A percentile compares a stretch with the other conserved stretches of the same genome.
phyloP scores from a whole-genome alignment of 129 eudicot genomes.

The Rutidosis leptorrhynchoides region DNA sequence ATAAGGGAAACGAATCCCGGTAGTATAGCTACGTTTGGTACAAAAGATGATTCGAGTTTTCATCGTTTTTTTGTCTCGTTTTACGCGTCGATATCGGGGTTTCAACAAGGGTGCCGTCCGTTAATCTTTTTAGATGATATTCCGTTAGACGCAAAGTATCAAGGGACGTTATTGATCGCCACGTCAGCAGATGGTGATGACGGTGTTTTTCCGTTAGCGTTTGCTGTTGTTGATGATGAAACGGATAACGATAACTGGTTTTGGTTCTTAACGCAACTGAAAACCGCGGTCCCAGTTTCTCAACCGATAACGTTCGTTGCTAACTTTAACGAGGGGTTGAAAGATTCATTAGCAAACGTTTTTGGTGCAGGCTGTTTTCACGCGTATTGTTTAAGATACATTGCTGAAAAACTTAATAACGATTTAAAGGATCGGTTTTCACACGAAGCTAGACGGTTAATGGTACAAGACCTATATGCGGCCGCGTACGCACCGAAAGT shows the following conservation, averaged over 20 bases:
- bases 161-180: slow-evolving; percentile 71
- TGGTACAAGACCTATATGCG: slow-evolving; percentile 78
- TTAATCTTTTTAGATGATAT: slow-evolving; percentile 75
- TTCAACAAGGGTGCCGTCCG: slow-evolving; percentile 76
- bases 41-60: slow-evolving; percentile 84
- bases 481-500: slow-evolving; percentile 72
- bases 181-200: slow-evolving; percentile 81
- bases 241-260: slow-evolving; percentile 78
- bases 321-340: slow-evolving; percentile 62
- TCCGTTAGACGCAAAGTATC: slow-evolving; percentile 76
- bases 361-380: slow-evolving; percentile 66
- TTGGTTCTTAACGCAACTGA: slow-evolving; percentile 69
- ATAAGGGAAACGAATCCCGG: slow-evolving; percentile 90
- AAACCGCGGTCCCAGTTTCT: slow-evolving; percentile 50
- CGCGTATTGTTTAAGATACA: slow-evolving; percentile 67
- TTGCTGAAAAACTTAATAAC: slow-evolving; percentile 74
- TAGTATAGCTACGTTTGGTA: slow-evolving; percentile 62
- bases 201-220: slow-evolving; percentile 77
- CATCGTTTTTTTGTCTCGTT: slow-evolving; percentile 78
- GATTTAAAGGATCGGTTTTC: slow-evolving; percentile 83
- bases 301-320: slow-evolving; percentile 66
- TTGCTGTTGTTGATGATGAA: slow-evolving; percentile 86
- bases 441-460: slow-evolving; percentile 86
- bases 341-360: slow-evolving; percentile 51
- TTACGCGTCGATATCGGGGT: slow-evolving; percentile 83